Evolutionary conservation across 2,329 filamentous ascomycete species (phyloP).

Genomic region (Fusarium sp.): DNA sequence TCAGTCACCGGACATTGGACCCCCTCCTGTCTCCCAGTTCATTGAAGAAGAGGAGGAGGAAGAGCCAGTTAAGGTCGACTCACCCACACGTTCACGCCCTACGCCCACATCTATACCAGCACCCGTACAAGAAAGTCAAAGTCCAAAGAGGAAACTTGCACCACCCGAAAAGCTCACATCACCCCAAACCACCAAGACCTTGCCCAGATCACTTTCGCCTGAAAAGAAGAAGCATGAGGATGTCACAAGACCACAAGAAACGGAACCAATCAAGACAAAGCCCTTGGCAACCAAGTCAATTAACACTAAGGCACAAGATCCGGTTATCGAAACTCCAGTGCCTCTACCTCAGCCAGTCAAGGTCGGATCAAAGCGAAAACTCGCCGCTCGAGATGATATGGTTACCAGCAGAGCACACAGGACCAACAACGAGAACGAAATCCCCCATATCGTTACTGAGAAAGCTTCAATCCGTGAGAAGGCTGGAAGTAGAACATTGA

Average conservation of each 20-base stretch:
- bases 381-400: conserved; percentile 65
- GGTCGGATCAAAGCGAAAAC: conserved; percentile 68
- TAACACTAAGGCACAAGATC: conserved; percentile 6
- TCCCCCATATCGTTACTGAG: conserved; percentile 32
- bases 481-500: conserved; percentile 56
- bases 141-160: conserved; percentile 44
- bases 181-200: conserved; percentile 38
- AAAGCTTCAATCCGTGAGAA: conserved; percentile 50
- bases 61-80: conserved; percentile 64
- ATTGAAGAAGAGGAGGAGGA: conserved; percentile 67
- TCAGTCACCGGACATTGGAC: conserved; percentile 76
- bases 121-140: conserved; percentile 37
- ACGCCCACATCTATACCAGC: conserved; percentile 14
- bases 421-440: conserved; percentile 46
- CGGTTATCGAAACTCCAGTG: conserved; percentile 16
- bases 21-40: conserved; percentile 68
- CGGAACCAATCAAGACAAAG: background rate
- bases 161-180: conserved; percentile 48
- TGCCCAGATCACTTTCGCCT: conserved; percentile 41
- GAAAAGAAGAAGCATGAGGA: conserved; percentile 42
- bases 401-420: conserved; percentile 48
- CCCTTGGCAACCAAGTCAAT: conserved; percentile 6
- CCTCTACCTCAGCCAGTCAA: conserved; percentile 50
- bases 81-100: conserved; percentile 51
- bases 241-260: background rate